Base-by-base conservation (phyloP, 73 alveolate genomes). In the Uronychia binucleata region DNA sequence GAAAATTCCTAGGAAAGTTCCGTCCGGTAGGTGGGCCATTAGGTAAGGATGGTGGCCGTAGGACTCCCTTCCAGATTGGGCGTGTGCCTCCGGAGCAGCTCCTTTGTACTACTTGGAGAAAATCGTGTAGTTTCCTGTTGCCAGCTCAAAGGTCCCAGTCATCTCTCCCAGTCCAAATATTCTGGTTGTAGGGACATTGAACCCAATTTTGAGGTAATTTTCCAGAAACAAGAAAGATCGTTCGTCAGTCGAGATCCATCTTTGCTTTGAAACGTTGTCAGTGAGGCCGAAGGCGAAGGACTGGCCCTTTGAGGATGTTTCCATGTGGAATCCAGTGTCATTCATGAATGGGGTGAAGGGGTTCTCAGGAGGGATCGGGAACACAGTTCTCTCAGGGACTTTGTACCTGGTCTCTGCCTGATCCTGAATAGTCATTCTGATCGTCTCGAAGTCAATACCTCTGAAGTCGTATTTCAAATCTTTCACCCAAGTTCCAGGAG, bases 1-100 rank as follows among this genome's bases (percentile, higher is more conserved):
- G 84, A 82, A 91, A 34, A 94, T 57, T 33, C 98, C 98, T n/a
- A 88, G 26, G 80, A 87, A 93, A 30, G 84, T 91, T 13, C 74
- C 75, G 76, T 86, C 81, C 33, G 35, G 79, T 27, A 96, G 83
- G 76, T 93, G 82, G 31, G 87, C 91, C 79, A 94, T 85, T 32
- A 93, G 81, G 78, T 91, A 82, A 0, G 98, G 98, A 89, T 94
- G 98, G 27, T 89, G 85, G 14, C 98, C 98, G 85, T 88, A 91
- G 1, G 87, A 75, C 34, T 90, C 88, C 78, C 58, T 34, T 57
- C 97, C 90, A 26, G 93, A 93, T 31, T 86, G 83, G 76, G 90
- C 97, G 57, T 81, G 14, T 0, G 81, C 31, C 1, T 26, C 87
- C 32, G 95, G 98, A 82, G 87, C 76, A 57, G 67, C 5, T 46